Conservation (phyloP, 768 basidiomycete species). For the Phanerochaete carnosa region DNA sequence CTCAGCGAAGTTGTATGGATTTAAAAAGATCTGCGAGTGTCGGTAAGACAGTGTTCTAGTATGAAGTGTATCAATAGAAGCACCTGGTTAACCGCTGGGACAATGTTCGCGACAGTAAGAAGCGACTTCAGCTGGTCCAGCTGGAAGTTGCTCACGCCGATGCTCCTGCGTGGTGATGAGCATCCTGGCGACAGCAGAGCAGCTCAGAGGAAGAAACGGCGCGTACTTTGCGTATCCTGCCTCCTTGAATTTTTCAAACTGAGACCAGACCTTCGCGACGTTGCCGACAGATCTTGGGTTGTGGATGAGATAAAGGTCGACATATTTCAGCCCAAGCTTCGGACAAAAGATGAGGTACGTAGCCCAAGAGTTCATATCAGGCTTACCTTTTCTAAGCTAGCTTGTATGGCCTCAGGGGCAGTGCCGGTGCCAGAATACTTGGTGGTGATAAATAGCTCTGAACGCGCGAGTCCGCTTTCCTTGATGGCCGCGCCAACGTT, state of each 20-base stretch:
- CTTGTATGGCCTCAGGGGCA: slow-evolving; percentile 37
- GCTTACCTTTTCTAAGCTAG: slow-evolving; percentile 49
- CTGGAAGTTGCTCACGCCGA: slow-evolving; percentile 70
- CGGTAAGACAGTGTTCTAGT: not conserved
- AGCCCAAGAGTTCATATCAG: not conserved
- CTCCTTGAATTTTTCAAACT: slow-evolving; percentile 52
- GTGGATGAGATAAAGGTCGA: slow-evolving; percentile 76
- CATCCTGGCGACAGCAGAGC: not conserved
- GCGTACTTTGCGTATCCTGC: slow-evolving; percentile 35
- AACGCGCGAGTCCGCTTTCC: slow-evolving; percentile 31
- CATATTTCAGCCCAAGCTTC: slow-evolving; percentile 56
- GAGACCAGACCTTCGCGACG: slow-evolving; percentile 46
- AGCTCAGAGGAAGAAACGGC: not conserved
- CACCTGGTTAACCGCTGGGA: slow-evolving; percentile 75
- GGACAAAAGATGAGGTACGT: not conserved
- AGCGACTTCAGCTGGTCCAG: slow-evolving; percentile 50
- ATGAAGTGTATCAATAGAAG: not conserved
- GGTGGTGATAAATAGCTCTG: slow-evolving; percentile 36
- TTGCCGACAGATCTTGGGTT: slow-evolving; percentile 30
- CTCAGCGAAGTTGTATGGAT: slow-evolving; percentile 68
- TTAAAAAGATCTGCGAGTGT: slow-evolving; percentile 51
- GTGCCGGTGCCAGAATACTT: slow-evolving; percentile 44
- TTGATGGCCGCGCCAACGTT: slow-evolving; percentile 35
- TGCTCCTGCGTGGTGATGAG: slow-evolving; percentile 44
- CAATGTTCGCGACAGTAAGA: slow-evolving; percentile 46